A percentile compares a stretch with the other conserved stretches of the same genome.
Evolutionary conservation across 2,329 filamentous ascomycete genomes (phyloP).

Genomic region (Metarhizium brunneum): DNA sequence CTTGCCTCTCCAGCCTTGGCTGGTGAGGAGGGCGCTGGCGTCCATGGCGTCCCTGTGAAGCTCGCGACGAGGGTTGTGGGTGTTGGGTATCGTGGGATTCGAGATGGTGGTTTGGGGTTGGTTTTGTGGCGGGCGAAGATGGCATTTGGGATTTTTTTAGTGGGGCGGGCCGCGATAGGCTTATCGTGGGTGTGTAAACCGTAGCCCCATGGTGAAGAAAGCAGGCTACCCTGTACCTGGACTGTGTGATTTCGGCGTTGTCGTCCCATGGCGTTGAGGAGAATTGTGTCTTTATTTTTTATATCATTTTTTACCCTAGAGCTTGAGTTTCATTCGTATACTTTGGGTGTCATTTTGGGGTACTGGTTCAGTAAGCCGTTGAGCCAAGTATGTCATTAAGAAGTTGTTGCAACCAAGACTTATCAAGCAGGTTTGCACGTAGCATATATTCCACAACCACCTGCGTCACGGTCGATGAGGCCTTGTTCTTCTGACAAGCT

Average conservation of each 20-base stretch:
- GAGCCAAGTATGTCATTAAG: too few species aligned
- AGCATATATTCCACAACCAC: too few species aligned
- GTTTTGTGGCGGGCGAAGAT: background rate
- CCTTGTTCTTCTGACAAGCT: too few species aligned
- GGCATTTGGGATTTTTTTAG: background rate
- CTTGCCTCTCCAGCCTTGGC: slow-evolving; percentile 82
- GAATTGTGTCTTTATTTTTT: too few species aligned
- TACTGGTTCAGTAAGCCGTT: too few species aligned
- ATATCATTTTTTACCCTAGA: too few species aligned
- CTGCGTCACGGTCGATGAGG: too few species aligned
- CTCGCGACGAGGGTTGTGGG: background rate
- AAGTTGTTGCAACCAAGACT: too few species aligned
- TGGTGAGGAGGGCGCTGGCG: slow-evolving; percentile 69
- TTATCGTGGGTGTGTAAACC: background rate
- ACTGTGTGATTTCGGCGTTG: background rate
- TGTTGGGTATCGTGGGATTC: background rate
- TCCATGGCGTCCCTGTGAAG: slow-evolving; percentile 50
- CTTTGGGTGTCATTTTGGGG: too few species aligned
- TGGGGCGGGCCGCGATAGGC: background rate
- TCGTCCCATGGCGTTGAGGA: background rate
- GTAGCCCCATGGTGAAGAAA: background rate
- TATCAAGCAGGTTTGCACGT: too few species aligned
- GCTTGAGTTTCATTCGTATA: too few species aligned
- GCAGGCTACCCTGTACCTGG: background rate
- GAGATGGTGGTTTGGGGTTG: background rate